phyloP scores from a whole-genome alignment of 2,329 filamentous ascomycete genomes.

The Exophiala aquamarina region DNA sequence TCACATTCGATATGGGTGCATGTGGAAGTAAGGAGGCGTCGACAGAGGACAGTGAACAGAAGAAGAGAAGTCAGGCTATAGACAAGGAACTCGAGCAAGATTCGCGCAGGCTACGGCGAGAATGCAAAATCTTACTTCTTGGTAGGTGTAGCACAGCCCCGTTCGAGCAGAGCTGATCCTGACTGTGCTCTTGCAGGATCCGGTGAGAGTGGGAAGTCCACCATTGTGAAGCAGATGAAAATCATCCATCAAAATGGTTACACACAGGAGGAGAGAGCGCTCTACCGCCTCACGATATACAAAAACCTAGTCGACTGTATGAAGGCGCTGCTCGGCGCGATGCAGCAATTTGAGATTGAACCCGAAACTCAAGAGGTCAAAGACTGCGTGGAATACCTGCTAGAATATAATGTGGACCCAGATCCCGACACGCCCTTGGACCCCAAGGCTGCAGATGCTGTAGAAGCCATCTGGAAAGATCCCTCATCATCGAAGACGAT shows the following conservation, averaged over 20 bases:
- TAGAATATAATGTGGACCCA: constrained; percentile 85
- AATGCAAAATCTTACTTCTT: constrained; percentile 97
- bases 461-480: constrained; percentile 87
- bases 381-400: constrained; percentile 74
- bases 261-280: constrained; percentile 85
- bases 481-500: constrained; percentile 78
- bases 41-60: constrained; percentile 80
- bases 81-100: constrained; percentile 93
- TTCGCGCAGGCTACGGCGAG: constrained; percentile 83
- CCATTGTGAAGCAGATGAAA: constrained; percentile 99
- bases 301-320: constrained; percentile 98
- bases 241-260: constrained; percentile 99
- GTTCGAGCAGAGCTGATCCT: constrained; percentile 15
- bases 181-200: constrained; percentile 63
- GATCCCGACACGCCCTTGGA: constrained; percentile 86
- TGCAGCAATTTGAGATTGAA: constrained; percentile 87
- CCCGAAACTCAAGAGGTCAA: constrained; percentile 70
- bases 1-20: constrained; percentile 68
- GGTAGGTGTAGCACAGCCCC: constrained; percentile 57
- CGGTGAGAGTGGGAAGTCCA: constrained; percentile 97
- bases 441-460: constrained; percentile 74
- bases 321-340: constrained; percentile 86
- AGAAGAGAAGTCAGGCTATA: constrained; percentile 95
- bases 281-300: constrained; percentile 95
- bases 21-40: constrained; percentile 82